Evolutionary conservation across 371 early-diverging fungal genomes (phyloP).

Genomic region (Dichotomocladium elegans): DNA sequence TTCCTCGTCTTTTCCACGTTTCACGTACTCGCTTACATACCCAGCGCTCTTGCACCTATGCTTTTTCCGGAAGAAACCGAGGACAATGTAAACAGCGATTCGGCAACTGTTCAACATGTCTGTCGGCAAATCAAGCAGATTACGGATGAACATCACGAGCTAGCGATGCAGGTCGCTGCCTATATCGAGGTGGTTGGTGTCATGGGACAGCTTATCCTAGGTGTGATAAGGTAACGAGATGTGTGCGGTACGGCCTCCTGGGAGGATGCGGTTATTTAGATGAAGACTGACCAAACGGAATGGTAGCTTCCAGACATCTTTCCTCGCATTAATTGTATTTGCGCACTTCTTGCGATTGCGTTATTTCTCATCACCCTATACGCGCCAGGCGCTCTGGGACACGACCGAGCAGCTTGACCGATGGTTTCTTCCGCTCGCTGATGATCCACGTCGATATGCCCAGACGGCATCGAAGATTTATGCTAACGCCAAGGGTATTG

Average conservation of each 20-base stretch:
- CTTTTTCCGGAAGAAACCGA: slow-evolving; percentile 55
- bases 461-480: slow-evolving; percentile 46
- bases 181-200: slow-evolving; percentile 76
- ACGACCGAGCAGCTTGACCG: slow-evolving; percentile 49
- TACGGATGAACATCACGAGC: slow-evolving; percentile 61
- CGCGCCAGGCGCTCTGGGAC: slow-evolving; percentile 50
- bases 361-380: slow-evolving; percentile 66
- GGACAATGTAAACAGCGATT: neutral
- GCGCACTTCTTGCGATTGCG: slow-evolving; percentile 81
- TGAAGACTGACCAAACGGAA: neutral
- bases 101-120: slow-evolving; percentile 26
- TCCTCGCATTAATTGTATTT: slow-evolving; percentile 74
- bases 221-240: slow-evolving; percentile 53
- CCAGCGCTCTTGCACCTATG: slow-evolving; percentile 60
- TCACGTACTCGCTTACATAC: slow-evolving; percentile 70
- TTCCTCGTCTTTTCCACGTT: slow-evolving; percentile 80
- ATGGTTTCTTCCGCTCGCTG: slow-evolving; percentile 45
- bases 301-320: slow-evolving; percentile 61
- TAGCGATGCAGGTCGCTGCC: slow-evolving; percentile 70
- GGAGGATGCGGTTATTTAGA: no score
- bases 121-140: slow-evolving; percentile 50
- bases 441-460: slow-evolving; percentile 25
- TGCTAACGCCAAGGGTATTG: slow-evolving; percentile 40
- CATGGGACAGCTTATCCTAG: slow-evolving; percentile 60
- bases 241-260: no score